These are phyloP conservation scores for Yamadazyma endophytica DNA, from an alignment of 805 yeast species.

Conservation along the genomic window DNA sequence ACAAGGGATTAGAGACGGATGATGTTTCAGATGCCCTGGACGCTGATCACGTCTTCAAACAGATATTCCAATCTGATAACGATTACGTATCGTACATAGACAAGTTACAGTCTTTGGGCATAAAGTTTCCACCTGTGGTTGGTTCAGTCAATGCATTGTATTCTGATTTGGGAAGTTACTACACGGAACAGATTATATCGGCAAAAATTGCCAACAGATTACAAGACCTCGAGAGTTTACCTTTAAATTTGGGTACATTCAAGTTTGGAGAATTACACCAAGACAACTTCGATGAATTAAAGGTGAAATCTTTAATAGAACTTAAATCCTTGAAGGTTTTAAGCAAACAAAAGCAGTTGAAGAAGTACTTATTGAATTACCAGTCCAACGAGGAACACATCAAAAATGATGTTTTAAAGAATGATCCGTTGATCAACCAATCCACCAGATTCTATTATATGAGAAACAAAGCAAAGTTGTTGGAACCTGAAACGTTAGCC, in stretches of 20 bases:
- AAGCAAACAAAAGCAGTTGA: constrained; percentile 65
- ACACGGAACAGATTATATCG: constrained; percentile 50
- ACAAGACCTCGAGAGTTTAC: constrained; percentile 58
- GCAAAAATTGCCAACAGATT: constrained; percentile 56
- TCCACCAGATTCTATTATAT: constrained; percentile 68
- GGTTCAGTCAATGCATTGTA: constrained; percentile 22
- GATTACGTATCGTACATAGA: constrained; percentile 17
- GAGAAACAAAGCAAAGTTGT: constrained; percentile 64
- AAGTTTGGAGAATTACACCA: constrained; percentile 20
- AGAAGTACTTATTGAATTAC: constrained; percentile 54
- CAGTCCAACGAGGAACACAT: constrained; percentile 56
- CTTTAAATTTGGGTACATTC: constrained; percentile 66
- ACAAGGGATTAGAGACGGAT: constrained; percentile 8
- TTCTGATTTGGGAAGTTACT: constrained; percentile 46
- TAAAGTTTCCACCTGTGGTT: constrained; percentile 20
- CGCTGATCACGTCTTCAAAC: constrained; percentile 4
- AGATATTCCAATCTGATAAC: constrained; percentile 5
- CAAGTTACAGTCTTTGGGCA: constrained; percentile 40
- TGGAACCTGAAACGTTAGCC: constrained; percentile 71
- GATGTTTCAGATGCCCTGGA: neutral
- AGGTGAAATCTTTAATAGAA: constrained; percentile 65
- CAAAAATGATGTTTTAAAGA: constrained; percentile 45
- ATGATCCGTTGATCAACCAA: constrained; percentile 54
- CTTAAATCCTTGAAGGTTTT: constrained; percentile 62
- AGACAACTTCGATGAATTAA: constrained; percentile 45